Conservation (phyloP, 768 basidiomycete species). For the Mycena crocata region DNA sequence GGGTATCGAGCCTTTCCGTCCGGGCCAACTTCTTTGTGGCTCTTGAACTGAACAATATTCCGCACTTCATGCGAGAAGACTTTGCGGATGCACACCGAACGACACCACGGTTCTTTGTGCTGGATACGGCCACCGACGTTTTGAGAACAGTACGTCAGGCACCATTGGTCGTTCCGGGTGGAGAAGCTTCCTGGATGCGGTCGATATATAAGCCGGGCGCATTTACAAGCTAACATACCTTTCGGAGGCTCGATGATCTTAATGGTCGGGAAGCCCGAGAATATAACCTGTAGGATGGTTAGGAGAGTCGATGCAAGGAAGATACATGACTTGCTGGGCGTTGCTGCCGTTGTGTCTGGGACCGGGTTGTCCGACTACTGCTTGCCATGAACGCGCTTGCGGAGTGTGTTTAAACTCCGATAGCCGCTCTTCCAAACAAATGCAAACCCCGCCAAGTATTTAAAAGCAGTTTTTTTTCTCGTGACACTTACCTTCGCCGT, state of each 20-base stretch:
- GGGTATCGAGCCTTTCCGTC: conserved; percentile 67
- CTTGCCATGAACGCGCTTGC: conserved; percentile 15
- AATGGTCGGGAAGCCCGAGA: conserved; percentile 59
- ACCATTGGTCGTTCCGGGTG: conserved; percentile 72
- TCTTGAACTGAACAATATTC: conserved; percentile 60
- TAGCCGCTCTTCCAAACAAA: neutral
- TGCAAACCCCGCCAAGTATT: neutral
- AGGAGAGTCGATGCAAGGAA: neutral
- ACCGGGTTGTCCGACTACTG: neutral
- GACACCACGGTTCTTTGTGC: conserved; percentile 63
- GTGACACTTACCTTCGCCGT: conserved; percentile 59
- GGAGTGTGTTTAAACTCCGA: neutral
- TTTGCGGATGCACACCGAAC: conserved; percentile 71
- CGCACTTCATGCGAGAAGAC: conserved; percentile 76
- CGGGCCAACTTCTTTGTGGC: conserved; percentile 52
- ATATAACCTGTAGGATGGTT: conserved; percentile 21
- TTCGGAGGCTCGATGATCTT: conserved; percentile 66
- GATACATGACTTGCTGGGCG: conserved; percentile 7
- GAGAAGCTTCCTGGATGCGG: conserved; percentile 59
- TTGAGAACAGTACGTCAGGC: conserved; percentile 72
- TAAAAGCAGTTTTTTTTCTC: conserved; percentile 36
- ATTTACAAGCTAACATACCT: conserved; percentile 44
- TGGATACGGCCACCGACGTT: conserved; percentile 64
- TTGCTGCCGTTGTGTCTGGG: conserved; percentile 6
- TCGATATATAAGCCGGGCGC: conserved; percentile 13